Evolutionary conservation across 1,284 basidiomycete species (phyloP).

Genomic region (Lignosus rhinocerotis): DNA sequence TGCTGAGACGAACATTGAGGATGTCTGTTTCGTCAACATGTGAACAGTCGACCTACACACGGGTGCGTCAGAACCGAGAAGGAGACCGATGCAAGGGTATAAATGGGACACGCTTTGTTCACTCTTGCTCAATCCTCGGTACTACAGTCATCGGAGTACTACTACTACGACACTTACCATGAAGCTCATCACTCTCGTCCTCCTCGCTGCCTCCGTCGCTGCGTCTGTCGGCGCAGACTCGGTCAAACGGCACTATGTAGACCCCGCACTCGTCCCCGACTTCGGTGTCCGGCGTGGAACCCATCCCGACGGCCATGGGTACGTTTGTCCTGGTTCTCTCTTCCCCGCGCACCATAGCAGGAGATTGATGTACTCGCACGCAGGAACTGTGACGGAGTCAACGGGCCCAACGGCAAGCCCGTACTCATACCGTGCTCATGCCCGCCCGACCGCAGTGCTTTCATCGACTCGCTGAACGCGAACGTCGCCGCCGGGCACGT

Average conservation of each 20-base stretch:
- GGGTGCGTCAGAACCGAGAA: not conserved
- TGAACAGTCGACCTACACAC: too few species aligned
- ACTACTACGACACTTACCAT: not conserved
- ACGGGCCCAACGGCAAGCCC: constrained; percentile 25
- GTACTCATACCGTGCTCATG: constrained; percentile 39
- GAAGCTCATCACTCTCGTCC: constrained; percentile 5
- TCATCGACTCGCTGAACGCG: constrained; percentile 33
- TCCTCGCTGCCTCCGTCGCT: constrained; percentile 3
- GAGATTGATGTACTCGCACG: not conserved
- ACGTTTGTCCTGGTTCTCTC: not conserved
- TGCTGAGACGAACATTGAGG: too few species aligned
- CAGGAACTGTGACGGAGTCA: constrained; percentile 11
- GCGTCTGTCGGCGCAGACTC: constrained; percentile 2
- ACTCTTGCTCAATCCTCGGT: constrained; percentile 1
- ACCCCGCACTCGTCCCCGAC: constrained; percentile 27
- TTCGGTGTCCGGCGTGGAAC: constrained; percentile 28
- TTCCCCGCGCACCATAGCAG: not conserved
- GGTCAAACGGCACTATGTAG: constrained; percentile 2
- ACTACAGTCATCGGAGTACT: not conserved
- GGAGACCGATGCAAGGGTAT: not conserved
- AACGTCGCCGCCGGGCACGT: constrained; percentile 39
- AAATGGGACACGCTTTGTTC: not conserved
- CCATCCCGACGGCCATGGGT: constrained; percentile 26
- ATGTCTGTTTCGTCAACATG: too few species aligned
- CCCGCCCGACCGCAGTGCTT: constrained; percentile 36